Evolutionary conservation across 345 rosid species (phyloP).

Genomic region (Gossypium ekmanianum): DNA sequence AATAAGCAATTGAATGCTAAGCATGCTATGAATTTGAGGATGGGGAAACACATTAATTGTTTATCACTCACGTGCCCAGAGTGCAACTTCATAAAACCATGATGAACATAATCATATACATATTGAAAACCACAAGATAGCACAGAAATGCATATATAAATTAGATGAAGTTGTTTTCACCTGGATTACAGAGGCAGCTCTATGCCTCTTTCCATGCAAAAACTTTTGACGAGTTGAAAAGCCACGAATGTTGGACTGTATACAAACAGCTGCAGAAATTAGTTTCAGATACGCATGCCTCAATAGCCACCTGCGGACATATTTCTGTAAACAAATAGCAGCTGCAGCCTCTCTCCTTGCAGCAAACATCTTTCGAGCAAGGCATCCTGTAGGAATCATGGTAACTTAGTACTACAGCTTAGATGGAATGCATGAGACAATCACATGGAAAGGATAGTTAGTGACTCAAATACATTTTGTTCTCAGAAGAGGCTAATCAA

Average conservation of each 20-base stretch:
- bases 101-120: neutral
- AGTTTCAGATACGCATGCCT: conserved; percentile 47
- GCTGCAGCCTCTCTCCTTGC: conserved; percentile 64
- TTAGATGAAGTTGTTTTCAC: conserved; percentile 27
- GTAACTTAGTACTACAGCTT: conserved; percentile 27
- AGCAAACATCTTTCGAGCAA: conserved; percentile 56
- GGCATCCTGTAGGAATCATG: conserved; percentile 57
- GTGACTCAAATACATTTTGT: neutral
- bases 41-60: neutral
- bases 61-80: neutral
- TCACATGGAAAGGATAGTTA: neutral
- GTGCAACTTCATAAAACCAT: neutral
- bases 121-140: neutral
- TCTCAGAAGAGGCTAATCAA: neutral
- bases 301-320: conserved; percentile 57
- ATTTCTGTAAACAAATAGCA: conserved; percentile 63
- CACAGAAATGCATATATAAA: conserved; percentile 8
- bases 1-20: neutral
- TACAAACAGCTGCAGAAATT: conserved; percentile 44
- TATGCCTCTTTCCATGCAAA: conserved; percentile 50
- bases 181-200: conserved; percentile 78
- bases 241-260: conserved; percentile 71
- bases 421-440: conserved; percentile 1
- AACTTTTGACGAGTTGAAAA: conserved; percentile 55
- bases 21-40: neutral